Base-by-base conservation (phyloP, 805 yeast species). In the Pichia exigua region DNA sequence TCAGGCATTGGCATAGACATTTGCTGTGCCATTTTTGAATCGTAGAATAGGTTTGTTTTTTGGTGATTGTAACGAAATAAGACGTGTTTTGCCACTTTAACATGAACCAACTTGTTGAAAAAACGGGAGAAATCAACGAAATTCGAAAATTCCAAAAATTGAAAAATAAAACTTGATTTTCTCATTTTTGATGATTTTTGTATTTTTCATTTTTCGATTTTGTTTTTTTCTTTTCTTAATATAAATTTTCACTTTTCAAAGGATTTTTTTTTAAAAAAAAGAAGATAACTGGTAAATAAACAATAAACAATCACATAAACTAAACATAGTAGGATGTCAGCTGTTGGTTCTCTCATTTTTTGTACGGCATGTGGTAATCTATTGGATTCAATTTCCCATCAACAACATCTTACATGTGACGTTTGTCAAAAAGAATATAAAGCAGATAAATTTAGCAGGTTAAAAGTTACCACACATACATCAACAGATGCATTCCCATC, bases 401-500 rank as follows among this genome's bases (percentile, higher is more conserved):
- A 69, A 46, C 57, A 53, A 47, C 51, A 53, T 12, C 49, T 58
- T 8, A 46, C 38, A 21, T 58, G 61, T 43, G 35, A 45, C 8
- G 65, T 76, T 26, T 79, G 84, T 59, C 54, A 65, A 20, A 73
- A 69, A 51, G 50, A 66, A 38, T 78, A 77, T 55, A 56, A 61
- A 18, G 58, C 77, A 50, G 61, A 71, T 57, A 75, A 78, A 49
- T 91, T 88, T 64, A 80, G 85, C 38, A 81, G 87, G 64, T 74
- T 92, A 64, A 85, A 86, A 64, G 98, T 94, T 45, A 82, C 85
- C 39, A 94, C 99, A 3, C 78, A 79, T 51, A 88, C 97, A 1
- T 81, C 96, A 0, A 90, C 87, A 39, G 94, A 88, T 66, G 97
- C 98, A 0, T 94, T 94, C 70, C 98, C 98, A 26, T 90, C 97